A percentile compares a stretch with the other conserved stretches of the same genome.
phyloP scores from a whole-genome alignment of 768 basidiomycete genomes.

The Sporobolomyces roseus region DNA sequence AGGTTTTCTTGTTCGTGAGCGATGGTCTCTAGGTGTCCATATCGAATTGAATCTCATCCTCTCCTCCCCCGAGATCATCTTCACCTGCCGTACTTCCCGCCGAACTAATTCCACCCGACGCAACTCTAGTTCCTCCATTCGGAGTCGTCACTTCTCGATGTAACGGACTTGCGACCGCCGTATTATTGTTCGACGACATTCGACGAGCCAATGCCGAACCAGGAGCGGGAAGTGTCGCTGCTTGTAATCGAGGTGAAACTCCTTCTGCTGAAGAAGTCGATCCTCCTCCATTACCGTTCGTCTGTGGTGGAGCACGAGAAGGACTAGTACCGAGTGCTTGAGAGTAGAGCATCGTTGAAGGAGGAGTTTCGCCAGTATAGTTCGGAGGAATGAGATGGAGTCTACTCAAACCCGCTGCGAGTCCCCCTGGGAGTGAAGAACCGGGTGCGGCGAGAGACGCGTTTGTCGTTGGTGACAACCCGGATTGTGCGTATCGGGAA shows the following conservation, averaged over 20 bases:
- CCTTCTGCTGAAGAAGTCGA: neutral
- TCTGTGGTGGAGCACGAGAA: neutral
- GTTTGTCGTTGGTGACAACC: conserved; percentile 26
- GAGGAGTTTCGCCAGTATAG: conserved; percentile 40
- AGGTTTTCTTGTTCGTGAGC: neutral
- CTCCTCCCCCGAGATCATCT: conserved; percentile 3
- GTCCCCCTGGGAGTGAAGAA: conserved; percentile 67
- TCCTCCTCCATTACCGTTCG: neutral
- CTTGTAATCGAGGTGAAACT: neutral
- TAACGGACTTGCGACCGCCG: neutral
- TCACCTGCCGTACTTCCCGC: conserved; percentile 11
- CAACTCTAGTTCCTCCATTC: neutral
- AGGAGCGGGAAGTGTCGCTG: neutral
- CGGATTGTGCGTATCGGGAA: conserved; percentile 16
- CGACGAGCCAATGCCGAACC: too few species aligned
- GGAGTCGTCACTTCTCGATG: neutral
- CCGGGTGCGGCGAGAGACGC: conserved; percentile 25
- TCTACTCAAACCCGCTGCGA: conserved; percentile 84
- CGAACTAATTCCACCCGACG: conserved; percentile 14
- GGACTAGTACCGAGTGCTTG: conserved; percentile 10
- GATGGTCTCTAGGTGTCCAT: conserved; percentile 18
- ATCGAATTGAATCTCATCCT: conserved; percentile 33
- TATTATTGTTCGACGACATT: too few species aligned
- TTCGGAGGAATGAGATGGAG: conserved; percentile 66
- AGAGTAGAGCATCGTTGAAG: conserved; percentile 6